phyloP scores from a whole-genome alignment of 129 eudicot genomes.

The Mikania micrantha region DNA sequence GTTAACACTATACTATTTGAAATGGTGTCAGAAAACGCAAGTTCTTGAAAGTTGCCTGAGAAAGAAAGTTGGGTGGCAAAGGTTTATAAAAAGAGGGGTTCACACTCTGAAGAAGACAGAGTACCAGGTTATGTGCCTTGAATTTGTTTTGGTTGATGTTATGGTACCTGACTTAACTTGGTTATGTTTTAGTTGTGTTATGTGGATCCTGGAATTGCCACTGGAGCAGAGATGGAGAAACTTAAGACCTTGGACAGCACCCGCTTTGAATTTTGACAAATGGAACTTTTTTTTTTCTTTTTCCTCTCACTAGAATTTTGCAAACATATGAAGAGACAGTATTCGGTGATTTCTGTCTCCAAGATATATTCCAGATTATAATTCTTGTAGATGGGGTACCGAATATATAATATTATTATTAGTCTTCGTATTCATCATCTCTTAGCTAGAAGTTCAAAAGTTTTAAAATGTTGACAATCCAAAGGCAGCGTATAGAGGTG shows the following conservation, averaged over 20 bases:
- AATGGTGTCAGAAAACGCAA: constrained; percentile 44
- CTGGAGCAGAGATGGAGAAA: constrained; percentile 59
- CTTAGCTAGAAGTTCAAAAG: too few species aligned
- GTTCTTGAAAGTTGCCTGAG: constrained; percentile 63
- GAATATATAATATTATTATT: too few species aligned
- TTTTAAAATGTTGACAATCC: too few species aligned
- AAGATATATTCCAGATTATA: too few species aligned
- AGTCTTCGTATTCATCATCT: too few species aligned
- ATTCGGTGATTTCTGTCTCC: too few species aligned
- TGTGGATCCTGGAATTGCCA: constrained; percentile 82
- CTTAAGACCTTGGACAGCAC: constrained; percentile 64
- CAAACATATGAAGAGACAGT: too few species aligned
- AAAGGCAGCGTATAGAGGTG: too few species aligned
- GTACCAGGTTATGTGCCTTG: constrained; percentile 58
- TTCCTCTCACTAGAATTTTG: too few species aligned
- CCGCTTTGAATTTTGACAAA: constrained; percentile 38
- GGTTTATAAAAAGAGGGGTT: constrained; percentile 71
- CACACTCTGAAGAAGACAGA: constrained; percentile 77
- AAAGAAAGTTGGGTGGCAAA: constrained; percentile 74
- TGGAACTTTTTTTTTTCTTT: not conserved
- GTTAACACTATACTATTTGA: not conserved
- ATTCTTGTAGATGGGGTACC: too few species aligned
- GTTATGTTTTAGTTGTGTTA: constrained; percentile 57
- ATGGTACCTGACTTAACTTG: not conserved
- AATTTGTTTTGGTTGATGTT: not conserved